phyloP scores from a whole-genome alignment of 352 stramenopile genomes.

The Phytophthora aleatoria region DNA sequence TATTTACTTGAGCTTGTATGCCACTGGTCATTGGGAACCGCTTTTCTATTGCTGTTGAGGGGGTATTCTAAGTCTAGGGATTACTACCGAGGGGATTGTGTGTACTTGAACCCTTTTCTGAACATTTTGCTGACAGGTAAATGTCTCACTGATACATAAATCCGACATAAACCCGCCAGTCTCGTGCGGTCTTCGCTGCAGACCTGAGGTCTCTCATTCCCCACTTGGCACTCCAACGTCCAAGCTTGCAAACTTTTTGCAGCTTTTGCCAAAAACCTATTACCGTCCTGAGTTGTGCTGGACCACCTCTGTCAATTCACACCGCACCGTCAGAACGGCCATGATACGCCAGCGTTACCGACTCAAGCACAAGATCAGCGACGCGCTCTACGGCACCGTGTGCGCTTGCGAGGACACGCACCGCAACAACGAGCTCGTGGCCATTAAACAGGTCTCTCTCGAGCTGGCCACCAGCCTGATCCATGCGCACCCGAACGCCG shows the following conservation, averaged over 20 bases:
- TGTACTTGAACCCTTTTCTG: too few relatives aligned
- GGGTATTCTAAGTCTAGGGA: too few relatives aligned
- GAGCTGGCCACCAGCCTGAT: background rate
- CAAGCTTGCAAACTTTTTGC: background rate
- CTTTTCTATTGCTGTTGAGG: too few relatives aligned
- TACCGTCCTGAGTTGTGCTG: background rate
- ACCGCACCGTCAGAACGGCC: background rate
- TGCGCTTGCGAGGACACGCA: background rate
- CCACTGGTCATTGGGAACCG: too few relatives aligned
- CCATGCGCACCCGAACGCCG: background rate
- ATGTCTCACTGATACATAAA: background rate
- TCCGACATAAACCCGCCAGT: too few relatives aligned
- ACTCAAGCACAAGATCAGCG: background rate
- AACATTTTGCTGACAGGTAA: background rate
- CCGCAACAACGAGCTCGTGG: background rate
- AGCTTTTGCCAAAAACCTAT: too few relatives aligned
- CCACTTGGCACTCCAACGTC: background rate
- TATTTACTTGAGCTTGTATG: too few relatives aligned
- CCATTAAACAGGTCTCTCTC: background rate
- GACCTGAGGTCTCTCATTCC: background rate
- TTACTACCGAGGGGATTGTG: too few relatives aligned
- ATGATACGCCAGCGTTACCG: background rate
- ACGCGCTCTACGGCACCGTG: slow-evolving; percentile 19
- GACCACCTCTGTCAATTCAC: background rate
- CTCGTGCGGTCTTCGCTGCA: too few relatives aligned